phyloP scores from a whole-genome alignment of 257 asterid genomes.

The Petunia axillaris region DNA sequence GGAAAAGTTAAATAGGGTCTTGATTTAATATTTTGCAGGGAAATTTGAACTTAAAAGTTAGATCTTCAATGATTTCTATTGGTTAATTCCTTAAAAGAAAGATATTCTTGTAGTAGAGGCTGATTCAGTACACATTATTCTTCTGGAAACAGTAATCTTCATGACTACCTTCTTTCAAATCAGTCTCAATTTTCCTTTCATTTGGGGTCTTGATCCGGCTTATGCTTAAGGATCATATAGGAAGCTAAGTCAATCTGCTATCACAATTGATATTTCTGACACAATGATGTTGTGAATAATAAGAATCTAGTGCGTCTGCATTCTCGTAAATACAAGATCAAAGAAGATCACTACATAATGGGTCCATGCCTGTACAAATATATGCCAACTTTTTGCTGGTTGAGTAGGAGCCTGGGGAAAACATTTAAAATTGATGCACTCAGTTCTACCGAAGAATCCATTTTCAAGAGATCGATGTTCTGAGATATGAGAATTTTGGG shows the following conservation, averaged over 20 bases:
- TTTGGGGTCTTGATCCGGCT: background rate
- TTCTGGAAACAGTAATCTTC: too few relatives aligned
- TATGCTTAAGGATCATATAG: background rate
- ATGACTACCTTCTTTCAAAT: background rate
- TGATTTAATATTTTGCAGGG: background rate
- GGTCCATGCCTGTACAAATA: background rate
- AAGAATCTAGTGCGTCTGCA: conserved; percentile 8
- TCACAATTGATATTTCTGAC: background rate
- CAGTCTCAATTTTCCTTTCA: background rate
- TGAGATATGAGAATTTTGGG: background rate
- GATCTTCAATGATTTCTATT: background rate
- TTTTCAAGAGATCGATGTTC: background rate
- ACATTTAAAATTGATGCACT: background rate
- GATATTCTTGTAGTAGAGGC: background rate
- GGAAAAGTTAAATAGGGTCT: background rate
- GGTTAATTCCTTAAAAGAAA: background rate
- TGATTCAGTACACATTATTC: too few relatives aligned
- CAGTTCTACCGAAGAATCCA: background rate
- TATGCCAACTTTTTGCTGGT: conserved; percentile 14
- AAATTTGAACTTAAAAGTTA: background rate
- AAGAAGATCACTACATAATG: background rate
- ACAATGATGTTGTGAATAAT: background rate
- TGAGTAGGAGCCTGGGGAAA: background rate
- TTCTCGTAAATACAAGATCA: background rate
- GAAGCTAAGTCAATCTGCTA: background rate